Evolutionary conservation across 805 yeast species (phyloP).

Genomic region (Lipomyces spencermartinsiae): DNA sequence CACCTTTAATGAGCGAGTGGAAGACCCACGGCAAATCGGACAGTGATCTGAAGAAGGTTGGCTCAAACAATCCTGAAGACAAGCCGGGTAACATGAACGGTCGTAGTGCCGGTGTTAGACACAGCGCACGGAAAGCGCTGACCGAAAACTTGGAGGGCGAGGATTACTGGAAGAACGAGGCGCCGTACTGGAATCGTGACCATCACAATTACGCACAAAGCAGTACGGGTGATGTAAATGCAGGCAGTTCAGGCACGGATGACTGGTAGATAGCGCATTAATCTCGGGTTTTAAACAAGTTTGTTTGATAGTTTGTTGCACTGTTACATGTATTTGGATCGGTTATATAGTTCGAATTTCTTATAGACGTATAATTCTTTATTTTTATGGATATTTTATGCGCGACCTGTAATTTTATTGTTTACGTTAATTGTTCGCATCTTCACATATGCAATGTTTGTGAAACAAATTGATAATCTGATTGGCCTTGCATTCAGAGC

Average conservation of each 20-base stretch:
- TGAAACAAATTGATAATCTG: too few species aligned
- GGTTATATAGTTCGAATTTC: background rate
- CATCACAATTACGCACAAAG: background rate
- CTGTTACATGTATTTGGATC: background rate
- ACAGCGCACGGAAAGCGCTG: conserved; percentile 18
- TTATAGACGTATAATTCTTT: background rate
- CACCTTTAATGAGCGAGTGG: conserved; percentile 27
- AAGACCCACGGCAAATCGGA: conserved; percentile 19
- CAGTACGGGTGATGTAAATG: background rate
- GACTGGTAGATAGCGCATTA: conserved; percentile 1
- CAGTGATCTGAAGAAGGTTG: conserved; percentile 13
- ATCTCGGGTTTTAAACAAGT: background rate
- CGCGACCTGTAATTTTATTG: background rate
- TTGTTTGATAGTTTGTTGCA: background rate
- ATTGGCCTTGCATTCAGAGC: too few species aligned
- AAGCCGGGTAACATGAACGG: conserved; percentile 14
- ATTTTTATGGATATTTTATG: background rate
- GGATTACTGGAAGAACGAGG: conserved; percentile 19
- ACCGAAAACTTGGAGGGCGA: conserved; percentile 8
- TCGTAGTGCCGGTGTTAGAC: conserved; percentile 9
- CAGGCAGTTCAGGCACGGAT: background rate
- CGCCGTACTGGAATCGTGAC: conserved; percentile 9
- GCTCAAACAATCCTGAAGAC: background rate
- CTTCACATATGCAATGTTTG: too few species aligned
- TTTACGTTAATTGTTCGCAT: too few species aligned